Evolutionary conservation across 805 yeast species (phyloP).

Genomic region (Candida morakotiae): DNA sequence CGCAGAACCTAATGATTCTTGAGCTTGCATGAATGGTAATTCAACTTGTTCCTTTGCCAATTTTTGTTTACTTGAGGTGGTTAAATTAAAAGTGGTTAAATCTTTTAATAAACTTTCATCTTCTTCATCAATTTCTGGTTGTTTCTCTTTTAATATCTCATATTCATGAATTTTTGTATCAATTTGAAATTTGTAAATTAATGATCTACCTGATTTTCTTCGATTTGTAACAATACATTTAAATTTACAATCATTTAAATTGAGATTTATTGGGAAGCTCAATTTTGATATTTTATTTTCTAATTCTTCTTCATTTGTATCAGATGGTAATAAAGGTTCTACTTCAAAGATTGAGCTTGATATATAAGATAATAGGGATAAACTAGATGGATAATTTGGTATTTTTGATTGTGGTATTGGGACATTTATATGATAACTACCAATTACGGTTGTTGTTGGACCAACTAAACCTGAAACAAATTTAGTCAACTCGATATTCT

Average conservation of each 20-base stretch:
- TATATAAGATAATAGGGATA: conserved; percentile 57
- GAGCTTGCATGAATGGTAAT: conserved; percentile 89
- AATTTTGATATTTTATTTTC: conserved; percentile 36
- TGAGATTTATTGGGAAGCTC: conserved; percentile 41
- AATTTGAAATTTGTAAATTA: conserved; percentile 50
- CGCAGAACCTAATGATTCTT: conserved; percentile 48
- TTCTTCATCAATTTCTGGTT: conserved; percentile 27
- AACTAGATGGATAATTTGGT: conserved; percentile 48
- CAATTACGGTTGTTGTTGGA: conserved; percentile 30
- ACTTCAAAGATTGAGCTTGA: conserved; percentile 73
- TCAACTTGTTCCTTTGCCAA: conserved; percentile 80
- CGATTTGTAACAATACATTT: conserved; percentile 56
- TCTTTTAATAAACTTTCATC: conserved; percentile 58
- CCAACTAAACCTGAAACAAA: conserved; percentile 46
- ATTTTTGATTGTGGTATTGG: conserved; percentile 34
- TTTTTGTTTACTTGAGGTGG: conserved; percentile 71
- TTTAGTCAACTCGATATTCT: conserved; percentile 40
- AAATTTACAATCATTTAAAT: conserved; percentile 46
- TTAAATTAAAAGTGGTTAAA: conserved; percentile 83
- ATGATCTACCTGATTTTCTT: conserved; percentile 81
- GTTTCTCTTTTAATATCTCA: conserved; percentile 19
- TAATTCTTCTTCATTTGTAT: conserved; percentile 39
- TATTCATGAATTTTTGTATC: conserved; percentile 46
- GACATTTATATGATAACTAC: conserved; percentile 32
- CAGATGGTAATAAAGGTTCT: conserved; percentile 32